Base-by-base conservation (phyloP, 2,329 filamentous ascomycete genomes). In the Aspergillus terreus region DNA sequence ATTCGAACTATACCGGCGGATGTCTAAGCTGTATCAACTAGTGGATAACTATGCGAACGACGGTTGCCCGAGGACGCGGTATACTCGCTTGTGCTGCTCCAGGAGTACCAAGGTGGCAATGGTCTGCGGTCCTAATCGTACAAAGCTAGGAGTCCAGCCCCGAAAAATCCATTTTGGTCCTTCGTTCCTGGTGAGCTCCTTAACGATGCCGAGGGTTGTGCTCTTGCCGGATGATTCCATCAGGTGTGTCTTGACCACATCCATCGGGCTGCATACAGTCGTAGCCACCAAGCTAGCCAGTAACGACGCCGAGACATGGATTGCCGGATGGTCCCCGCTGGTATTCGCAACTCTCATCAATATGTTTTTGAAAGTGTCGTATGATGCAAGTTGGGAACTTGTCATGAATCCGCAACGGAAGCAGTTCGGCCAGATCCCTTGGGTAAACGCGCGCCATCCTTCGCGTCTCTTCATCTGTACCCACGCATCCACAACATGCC, bases 361-460 rank as follows among this genome's bases (percentile, higher is more conserved):
- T 49, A 85, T 62, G 36, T 78, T 75, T 77, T 95, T 95, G 75
- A 92, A 90, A 17, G 82, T 82, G 65, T 95, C 90, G 71, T 95
- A 95, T 42, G 84, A 89, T 15, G 90, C 90, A 40, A 95, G 77
- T 73, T 95, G 90, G 7, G 83, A 83, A 27, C 88, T 87, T 1
- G 90, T 95, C 90, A 95, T 95, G 65, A 92, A 82, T n/a, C 88
- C 85, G 10, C 89, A 90, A 55, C 90, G 82, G 60, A 85, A 81
- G 61, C 83, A 86, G 73, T 95, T 95, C 48, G 90, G 89, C 80
- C 88, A 85, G 30, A 92, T 33, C 2, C 61, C 62, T 33, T 63
- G 57, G 7, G 36, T 46, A 19, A 64, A 62, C 1, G 56, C 44
- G 12, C 35, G 47, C 56, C 53, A 57, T 6, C 62, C 61, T 43